Conservation (phyloP, 2,329 filamentous ascomycete genomes). For the Botrytis deweyae region DNA sequence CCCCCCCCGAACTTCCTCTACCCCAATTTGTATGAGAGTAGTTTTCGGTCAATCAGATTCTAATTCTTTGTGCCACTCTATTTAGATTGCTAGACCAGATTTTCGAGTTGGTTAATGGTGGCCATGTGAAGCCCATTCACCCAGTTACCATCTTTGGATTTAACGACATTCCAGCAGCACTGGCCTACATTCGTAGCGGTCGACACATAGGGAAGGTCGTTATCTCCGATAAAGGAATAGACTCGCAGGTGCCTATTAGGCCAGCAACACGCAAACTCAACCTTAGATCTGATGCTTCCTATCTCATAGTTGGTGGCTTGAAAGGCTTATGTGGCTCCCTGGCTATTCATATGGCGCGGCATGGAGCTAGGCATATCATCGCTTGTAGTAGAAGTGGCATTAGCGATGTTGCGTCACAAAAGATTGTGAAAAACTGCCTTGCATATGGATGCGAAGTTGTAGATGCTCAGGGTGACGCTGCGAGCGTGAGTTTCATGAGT, state of each 20-base stretch:
- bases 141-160: conserved; percentile 26
- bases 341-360: conserved; percentile 8
- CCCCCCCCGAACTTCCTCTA: background rate
- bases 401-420: conserved; percentile 13
- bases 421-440: background rate
- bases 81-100: conserved; percentile 17
- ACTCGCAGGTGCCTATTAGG: conserved; percentile 16
- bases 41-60: background rate
- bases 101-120: conserved; percentile 21
- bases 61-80: background rate
- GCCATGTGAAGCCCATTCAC: conserved; percentile 27
- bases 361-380: conserved; percentile 28
- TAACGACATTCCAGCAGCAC: conserved; percentile 35
- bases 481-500: conserved; percentile 12
- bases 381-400: conserved; percentile 25
- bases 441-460: background rate
- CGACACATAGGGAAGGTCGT: conserved; percentile 47
- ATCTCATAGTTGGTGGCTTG: conserved; percentile 32
- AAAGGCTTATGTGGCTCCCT: conserved; percentile 28
- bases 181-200: conserved; percentile 42
- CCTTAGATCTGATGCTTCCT: conserved; percentile 25
- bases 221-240: conserved; percentile 21
- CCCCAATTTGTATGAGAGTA: background rate
- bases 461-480: background rate
- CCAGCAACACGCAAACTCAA: conserved; percentile 27